Evolutionary conservation across 257 asterid genomes (phyloP).

Genomic region (Apocynum venetum): DNA sequence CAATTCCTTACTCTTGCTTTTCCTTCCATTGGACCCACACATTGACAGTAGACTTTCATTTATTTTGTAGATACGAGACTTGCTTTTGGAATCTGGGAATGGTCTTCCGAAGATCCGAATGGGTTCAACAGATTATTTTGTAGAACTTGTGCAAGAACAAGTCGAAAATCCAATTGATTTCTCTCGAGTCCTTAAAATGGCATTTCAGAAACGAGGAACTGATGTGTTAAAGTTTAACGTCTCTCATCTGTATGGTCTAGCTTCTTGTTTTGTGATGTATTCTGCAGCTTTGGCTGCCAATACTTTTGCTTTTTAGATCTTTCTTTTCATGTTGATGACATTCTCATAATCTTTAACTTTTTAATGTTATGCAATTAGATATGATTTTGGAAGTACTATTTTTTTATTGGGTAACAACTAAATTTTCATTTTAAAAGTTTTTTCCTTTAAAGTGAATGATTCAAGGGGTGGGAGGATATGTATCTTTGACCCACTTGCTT

Average conservation of each 20-base stretch:
- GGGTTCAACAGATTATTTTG: conserved; percentile 53
- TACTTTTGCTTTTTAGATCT: not conserved
- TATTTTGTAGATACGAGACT: conserved; percentile 69
- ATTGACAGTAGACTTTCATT: conserved; percentile 34
- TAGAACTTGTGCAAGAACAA: conserved; percentile 79
- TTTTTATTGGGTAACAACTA: not conserved
- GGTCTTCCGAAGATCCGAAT: conserved; percentile 51
- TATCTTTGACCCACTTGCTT: not conserved
- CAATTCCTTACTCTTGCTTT: not conserved
- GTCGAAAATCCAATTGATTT: conserved; percentile 90
- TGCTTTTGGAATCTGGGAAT: conserved; percentile 66
- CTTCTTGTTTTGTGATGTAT: conserved; percentile 18
- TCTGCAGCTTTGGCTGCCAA: conserved; percentile 19
- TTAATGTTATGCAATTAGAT: not conserved
- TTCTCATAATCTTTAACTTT: not conserved
- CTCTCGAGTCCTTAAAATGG: conserved; percentile 69
- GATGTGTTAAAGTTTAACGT: conserved; percentile 58
- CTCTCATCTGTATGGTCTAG: conserved; percentile 84
- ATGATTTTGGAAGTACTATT: not conserved
- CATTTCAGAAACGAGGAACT: conserved; percentile 74
- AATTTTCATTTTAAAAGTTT: not conserved
- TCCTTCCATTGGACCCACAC: conserved; percentile 11
- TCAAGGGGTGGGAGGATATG: not conserved
- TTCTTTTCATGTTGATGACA: not conserved
- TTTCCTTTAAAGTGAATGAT: not conserved